phyloP scores from a whole-genome alignment of 805 yeast species.

The Wickerhamomyces kurtzmanii region DNA sequence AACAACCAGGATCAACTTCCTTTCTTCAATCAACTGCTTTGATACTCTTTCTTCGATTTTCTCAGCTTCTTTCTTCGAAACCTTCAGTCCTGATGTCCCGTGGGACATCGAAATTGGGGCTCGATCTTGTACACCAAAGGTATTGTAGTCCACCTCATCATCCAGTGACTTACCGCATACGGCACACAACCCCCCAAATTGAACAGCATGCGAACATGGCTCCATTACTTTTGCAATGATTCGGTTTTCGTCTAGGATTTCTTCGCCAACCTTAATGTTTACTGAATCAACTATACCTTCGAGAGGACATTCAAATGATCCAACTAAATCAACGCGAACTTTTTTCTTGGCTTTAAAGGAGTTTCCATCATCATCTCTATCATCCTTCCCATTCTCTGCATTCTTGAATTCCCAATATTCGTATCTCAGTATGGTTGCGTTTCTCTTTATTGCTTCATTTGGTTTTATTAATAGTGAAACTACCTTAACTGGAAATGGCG shows the following conservation, averaged over 20 bases:
- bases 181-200: conserved; percentile 92
- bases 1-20: conserved; percentile 80
- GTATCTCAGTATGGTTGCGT: conserved; percentile 27
- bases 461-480: conserved; percentile 20
- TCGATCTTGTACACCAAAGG: conserved; percentile 42
- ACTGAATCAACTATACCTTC: conserved; percentile 56
- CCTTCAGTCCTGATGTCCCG: conserved; percentile 74
- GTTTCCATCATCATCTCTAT: conserved; percentile 7
- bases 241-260: conserved; percentile 35
- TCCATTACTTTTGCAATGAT: conserved; percentile 54
- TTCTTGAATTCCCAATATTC: conserved; percentile 35
- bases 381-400: conserved; percentile 17
- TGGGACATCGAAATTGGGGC: conserved; percentile 88
- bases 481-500: conserved; percentile 29
- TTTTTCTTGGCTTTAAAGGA: conserved; percentile 16
- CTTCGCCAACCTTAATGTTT: conserved; percentile 46
- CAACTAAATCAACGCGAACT: conserved; percentile 54
- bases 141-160: conserved; percentile 65
- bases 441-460: conserved; percentile 25
- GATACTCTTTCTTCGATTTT: conserved; percentile 67
- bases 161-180: conserved; percentile 77
- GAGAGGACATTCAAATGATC: conserved; percentile 75
- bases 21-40: conserved; percentile 44
- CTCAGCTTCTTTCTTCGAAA: conserved; percentile 79
- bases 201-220: conserved; percentile 87